Conservation (phyloP, 73 alveolate species). For the Symbiodinium pilosum region DNA sequence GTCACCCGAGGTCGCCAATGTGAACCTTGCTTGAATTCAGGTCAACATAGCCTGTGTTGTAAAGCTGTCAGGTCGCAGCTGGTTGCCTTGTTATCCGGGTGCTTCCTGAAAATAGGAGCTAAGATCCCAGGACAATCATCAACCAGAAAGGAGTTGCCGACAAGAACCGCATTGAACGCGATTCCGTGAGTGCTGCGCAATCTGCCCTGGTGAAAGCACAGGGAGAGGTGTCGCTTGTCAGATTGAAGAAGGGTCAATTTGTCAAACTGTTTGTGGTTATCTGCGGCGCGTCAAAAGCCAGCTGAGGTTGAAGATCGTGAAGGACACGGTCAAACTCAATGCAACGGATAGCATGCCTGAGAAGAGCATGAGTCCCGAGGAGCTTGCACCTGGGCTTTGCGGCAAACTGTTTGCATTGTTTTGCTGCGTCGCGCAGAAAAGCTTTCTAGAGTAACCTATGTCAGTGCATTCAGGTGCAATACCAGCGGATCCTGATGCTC, state of each 20-base stretch:
- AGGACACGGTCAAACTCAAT: constrained; percentile 45
- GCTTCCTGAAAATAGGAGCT: no score
- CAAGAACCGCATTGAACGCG: constrained; percentile 78
- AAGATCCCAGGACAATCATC: constrained; percentile 54
- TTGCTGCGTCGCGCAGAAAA: neutral
- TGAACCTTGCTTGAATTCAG: neutral
- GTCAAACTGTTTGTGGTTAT: neutral
- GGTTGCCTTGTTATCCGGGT: no score
- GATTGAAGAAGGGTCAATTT: neutral
- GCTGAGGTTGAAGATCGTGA: constrained; percentile 38
- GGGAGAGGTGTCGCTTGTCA: constrained; percentile 62
- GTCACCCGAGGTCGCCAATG: constrained; percentile 8
- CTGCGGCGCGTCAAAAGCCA: neutral
- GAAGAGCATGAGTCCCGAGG: constrained; percentile 11
- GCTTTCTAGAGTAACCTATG: neutral
- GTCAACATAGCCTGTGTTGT: no score
- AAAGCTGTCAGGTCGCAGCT: no score
- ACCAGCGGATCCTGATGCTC: constrained; percentile 61
- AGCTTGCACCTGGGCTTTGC: constrained; percentile 22
- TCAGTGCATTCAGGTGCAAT: constrained; percentile 8
- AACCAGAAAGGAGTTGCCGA: constrained; percentile 75
- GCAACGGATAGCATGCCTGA: constrained; percentile 26
- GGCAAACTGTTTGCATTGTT: no score
- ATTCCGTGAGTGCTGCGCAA: constrained; percentile 63
- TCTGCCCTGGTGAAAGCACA: constrained; percentile 82